Percentiles rank a stretch among this genome's conserved stretches.
These are phyloP conservation scores for Wickerhamomyces canadensis DNA, from an alignment of 805 yeast species.

Conservation along the genomic window DNA sequence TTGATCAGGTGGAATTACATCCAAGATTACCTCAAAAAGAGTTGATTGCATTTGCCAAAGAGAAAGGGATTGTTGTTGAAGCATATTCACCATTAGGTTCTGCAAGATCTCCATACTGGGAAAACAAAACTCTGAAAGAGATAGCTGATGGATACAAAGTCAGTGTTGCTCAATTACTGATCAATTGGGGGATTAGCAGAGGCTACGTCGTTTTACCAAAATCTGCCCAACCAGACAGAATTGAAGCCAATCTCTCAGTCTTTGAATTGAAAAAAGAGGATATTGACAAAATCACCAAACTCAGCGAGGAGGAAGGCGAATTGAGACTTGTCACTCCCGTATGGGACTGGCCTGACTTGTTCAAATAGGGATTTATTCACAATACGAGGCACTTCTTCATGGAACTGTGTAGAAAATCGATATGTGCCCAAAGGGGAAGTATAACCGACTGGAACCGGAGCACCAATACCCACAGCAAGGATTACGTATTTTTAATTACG, in stretches of 20 bases:
- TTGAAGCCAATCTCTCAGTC: slow-evolving; percentile 26
- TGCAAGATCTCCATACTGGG: slow-evolving; percentile 8
- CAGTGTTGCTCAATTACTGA: slow-evolving; percentile 43
- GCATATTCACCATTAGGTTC: slow-evolving; percentile 20
- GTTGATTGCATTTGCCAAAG: slow-evolving; percentile 10
- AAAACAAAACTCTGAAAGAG: slow-evolving; percentile 33
- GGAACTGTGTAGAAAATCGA: too few relatives aligned
- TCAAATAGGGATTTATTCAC: background rate
- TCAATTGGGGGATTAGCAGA: slow-evolving; percentile 56
- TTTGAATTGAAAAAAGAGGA: slow-evolving; percentile 16
- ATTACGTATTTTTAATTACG: too few relatives aligned
- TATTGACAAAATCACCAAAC: slow-evolving; percentile 22
- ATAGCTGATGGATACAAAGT: slow-evolving; percentile 39
- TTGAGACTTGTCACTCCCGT: slow-evolving; percentile 22
- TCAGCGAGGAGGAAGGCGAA: slow-evolving; percentile 21
- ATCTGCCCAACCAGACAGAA: slow-evolving; percentile 38
- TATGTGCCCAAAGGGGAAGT: too few relatives aligned
- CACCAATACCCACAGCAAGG: too few relatives aligned
- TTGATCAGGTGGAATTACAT: slow-evolving; percentile 19
- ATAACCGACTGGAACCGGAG: too few relatives aligned
- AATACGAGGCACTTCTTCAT: too few relatives aligned
- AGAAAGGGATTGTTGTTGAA: slow-evolving; percentile 12
- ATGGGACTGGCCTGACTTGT: slow-evolving; percentile 3
- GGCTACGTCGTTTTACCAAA: slow-evolving; percentile 53
- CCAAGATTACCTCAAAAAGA: slow-evolving; percentile 19